Base-by-base conservation (phyloP, 1,284 basidiomycete species). In the Pascua sp. region DNA sequence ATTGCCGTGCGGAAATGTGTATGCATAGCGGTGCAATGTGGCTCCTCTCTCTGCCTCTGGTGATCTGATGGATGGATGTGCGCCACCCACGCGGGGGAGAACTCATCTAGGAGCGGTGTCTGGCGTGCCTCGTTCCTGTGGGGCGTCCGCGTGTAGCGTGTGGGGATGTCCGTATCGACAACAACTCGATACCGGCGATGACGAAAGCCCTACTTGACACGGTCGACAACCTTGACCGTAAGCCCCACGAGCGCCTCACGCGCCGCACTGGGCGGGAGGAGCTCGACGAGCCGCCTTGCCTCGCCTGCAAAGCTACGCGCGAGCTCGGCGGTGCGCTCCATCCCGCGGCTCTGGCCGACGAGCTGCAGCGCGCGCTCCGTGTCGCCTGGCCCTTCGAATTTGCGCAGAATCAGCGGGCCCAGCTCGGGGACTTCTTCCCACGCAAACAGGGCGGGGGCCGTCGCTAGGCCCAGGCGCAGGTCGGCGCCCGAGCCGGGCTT, bases 361-460 rank as follows among this genome's bases (percentile, higher is more conserved):
- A 87, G 80, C 46, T 88, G 82, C 47, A 86, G 77, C 2, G 91
- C 91, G 65, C 83, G 77, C 66, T 94, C 89, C 37, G 94, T 88
- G 70, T 98, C 95, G 10, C 92, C 95, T 36, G 84, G 81, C 15
- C 84, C 79, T 44, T 83, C 80, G 73, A 98, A 96, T 78, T 91
- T 89, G 54, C 96, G 85, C 49, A 82, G 80, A 55, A 98, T 93
- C 61, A 98, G 79, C 1, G 88, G 86, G 2, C 86, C 86, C 72
- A 96, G 81, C 12, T 70, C 65, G 8, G 90, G 85, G 72, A 90
- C 82, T 72, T 96, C 88, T 76, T 96, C 91, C 81, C 90, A 92
- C 13, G 96, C 95, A 70, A 89, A 98, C n/a, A 99, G 78, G 1
- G 89, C 89, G 0, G 95, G 95, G 0, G 90, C 95, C 0, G 93